These are phyloP conservation scores for Alternaria longipes DNA, from an alignment of 2,329 filamentous ascomycete species.

Conservation along the genomic window DNA sequence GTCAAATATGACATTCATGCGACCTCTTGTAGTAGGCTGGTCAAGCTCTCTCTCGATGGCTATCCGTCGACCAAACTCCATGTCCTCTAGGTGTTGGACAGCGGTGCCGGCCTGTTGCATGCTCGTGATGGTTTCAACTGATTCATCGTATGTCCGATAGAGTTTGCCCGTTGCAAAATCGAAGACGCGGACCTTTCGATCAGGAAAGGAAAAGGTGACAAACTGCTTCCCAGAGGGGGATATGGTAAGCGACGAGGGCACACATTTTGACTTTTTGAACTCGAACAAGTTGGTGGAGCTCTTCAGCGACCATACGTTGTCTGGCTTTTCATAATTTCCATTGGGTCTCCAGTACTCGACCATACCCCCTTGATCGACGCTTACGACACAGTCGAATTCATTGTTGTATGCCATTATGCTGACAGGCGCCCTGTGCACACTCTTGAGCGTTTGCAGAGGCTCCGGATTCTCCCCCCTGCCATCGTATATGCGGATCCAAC, in stretches of 20 bases:
- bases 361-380: conserved; percentile 90
- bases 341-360: conserved; percentile 93
- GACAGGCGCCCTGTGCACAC: conserved; percentile 83
- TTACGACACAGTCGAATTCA: conserved; percentile 87
- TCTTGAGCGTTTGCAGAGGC: conserved; percentile 79
- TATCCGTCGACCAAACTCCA: conserved; percentile 90
- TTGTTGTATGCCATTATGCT: conserved; percentile 90
- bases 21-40: conserved; percentile 70
- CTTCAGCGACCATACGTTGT: conserved; percentile 91
- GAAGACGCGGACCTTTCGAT: conserved; percentile 91
- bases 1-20: conserved; percentile 90
- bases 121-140: conserved; percentile 83
- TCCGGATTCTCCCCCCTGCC: conserved; percentile 82
- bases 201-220: conserved; percentile 88
- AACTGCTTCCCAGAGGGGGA: conserved; percentile 89
- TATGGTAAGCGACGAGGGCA: conserved; percentile 81
- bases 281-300: conserved; percentile 94
- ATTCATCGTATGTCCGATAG: conserved; percentile 94
- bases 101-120: conserved; percentile 96
- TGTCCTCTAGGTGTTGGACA: conserved; percentile 80
- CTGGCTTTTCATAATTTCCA: conserved; percentile 85
- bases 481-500: conserved; percentile 84
- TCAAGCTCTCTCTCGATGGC: conserved; percentile 89
- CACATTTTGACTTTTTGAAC: conserved; percentile 91
- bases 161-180: conserved; percentile 91